Evolutionary conservation across 108 stramenopile genomes (phyloP).

Genomic region (Cyclotella baltica): DNA sequence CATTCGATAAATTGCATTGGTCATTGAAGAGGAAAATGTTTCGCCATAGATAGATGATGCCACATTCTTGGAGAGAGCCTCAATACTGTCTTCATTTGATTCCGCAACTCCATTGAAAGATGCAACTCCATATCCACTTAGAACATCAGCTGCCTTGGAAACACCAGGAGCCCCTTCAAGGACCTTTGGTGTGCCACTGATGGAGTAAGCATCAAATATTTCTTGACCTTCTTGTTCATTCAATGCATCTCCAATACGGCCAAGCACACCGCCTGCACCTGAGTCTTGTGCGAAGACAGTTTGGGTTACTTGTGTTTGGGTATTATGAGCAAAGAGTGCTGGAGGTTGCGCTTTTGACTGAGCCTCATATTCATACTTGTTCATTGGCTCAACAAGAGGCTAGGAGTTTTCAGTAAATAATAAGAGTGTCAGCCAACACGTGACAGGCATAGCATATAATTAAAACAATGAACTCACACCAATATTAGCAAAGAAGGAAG

Average conservation of each 20-base stretch:
- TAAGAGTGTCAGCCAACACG: background rate
- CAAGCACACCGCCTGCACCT: constrained; percentile 37
- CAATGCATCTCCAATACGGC: constrained; percentile 44
- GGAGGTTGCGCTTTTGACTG: constrained; percentile 27
- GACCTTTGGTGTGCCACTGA: constrained; percentile 35
- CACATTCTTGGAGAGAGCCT: constrained; percentile 15
- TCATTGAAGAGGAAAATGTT: constrained; percentile 34
- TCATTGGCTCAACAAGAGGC: constrained; percentile 20
- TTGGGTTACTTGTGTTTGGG: constrained; percentile 33
- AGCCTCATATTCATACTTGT: constrained; percentile 23
- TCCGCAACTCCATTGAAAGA: constrained; percentile 6
- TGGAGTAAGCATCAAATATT: constrained; percentile 41
- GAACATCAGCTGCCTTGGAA: constrained; percentile 36
- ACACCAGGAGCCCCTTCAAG: constrained; percentile 49
- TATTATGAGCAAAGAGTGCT: constrained; percentile 51
- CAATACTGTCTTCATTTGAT: constrained; percentile 25
- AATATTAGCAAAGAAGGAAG: constrained; percentile 50
- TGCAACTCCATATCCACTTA: constrained; percentile 28
- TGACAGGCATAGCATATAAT: background rate
- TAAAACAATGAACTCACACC: constrained; percentile 16
- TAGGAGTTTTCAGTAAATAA: background rate
- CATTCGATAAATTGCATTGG: constrained; percentile 20
- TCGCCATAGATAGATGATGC: constrained; percentile 40
- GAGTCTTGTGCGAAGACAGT: constrained; percentile 39
- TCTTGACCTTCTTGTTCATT: constrained; percentile 27